phyloP scores from a whole-genome alignment of 163 green algal genomes.

The Prototheca cutis region DNA sequence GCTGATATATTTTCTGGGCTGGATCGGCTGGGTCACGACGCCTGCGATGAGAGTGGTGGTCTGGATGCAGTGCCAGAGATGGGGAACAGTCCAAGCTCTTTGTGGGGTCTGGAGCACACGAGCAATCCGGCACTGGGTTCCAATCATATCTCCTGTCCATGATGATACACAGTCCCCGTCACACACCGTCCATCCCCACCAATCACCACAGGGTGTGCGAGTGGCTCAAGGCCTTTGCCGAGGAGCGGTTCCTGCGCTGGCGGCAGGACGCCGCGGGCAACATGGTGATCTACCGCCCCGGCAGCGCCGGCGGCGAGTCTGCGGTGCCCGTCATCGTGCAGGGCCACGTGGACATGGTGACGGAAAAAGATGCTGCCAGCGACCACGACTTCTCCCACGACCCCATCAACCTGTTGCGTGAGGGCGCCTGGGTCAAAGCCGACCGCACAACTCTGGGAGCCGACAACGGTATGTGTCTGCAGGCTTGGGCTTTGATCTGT shows the following conservation, averaged over 20 bases:
- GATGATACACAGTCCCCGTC: no score
- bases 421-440: conserved; percentile 35
- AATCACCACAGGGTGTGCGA: conserved; percentile 29
- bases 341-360: conserved; percentile 72
- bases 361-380: conserved; percentile 48
- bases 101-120: no score
- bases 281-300: conserved; percentile 48
- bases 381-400: conserved; percentile 56
- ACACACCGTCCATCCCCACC: neutral
- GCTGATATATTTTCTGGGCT: no score
- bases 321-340: conserved; percentile 57
- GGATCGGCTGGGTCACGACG: no score
- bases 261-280: conserved; percentile 55
- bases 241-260: conserved; percentile 28
- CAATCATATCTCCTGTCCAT: no score
- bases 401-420: conserved; percentile 34
- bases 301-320: conserved; percentile 39
- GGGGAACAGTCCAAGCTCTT: no score
- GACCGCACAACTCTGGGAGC: conserved; percentile 61
- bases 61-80: no score
- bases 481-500: no score
- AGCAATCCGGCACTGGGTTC: no score
- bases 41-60: no score
- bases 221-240: conserved; percentile 45
- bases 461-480: conserved; percentile 75